A percentile compares a stretch with the other conserved stretches of the same genome.
Evolutionary conservation across 306 rosid species (phyloP).

Genomic region (Dalbergia oliveri): DNA sequence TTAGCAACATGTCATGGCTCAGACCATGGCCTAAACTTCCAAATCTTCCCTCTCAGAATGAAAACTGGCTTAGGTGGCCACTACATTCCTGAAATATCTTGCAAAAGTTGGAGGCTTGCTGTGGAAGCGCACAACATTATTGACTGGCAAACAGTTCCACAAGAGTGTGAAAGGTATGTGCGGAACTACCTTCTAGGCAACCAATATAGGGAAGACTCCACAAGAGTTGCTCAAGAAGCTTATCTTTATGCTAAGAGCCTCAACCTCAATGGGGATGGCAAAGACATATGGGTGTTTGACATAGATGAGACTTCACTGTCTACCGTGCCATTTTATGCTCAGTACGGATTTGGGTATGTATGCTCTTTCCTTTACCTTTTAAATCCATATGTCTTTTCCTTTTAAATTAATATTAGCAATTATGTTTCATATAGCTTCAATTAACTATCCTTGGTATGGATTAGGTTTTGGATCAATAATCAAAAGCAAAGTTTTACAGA

Average conservation of each 20-base stretch:
- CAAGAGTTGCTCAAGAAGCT: constrained; percentile 43
- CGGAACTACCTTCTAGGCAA: constrained; percentile 57
- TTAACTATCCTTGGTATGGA: too few species aligned
- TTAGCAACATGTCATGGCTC: constrained; percentile 30
- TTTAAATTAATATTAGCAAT: not conserved
- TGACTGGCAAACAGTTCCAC: constrained; percentile 51
- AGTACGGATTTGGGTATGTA: constrained; percentile 61
- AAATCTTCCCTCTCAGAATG: constrained; percentile 23
- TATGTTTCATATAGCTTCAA: not conserved
- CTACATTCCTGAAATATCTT: constrained; percentile 19
- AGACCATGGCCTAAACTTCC: not conserved
- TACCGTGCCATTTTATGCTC: constrained; percentile 56
- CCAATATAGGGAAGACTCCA: constrained; percentile 56
- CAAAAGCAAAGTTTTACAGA: too few species aligned
- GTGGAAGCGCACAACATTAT: constrained; percentile 60
- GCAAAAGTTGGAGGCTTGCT: constrained; percentile 65
- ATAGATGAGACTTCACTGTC: constrained; percentile 61
- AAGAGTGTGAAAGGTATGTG: constrained; percentile 52
- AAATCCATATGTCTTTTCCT: too few species aligned
- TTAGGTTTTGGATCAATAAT: too few species aligned
- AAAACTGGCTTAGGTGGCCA: constrained; percentile 39
- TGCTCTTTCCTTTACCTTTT: not conserved
- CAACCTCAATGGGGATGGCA: constrained; percentile 43
- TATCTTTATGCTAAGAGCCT: constrained; percentile 41
- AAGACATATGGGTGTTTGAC: constrained; percentile 58